Evolutionary conservation across 768 basidiomycete species (phyloP).

Genomic region (Epithele typhae): DNA sequence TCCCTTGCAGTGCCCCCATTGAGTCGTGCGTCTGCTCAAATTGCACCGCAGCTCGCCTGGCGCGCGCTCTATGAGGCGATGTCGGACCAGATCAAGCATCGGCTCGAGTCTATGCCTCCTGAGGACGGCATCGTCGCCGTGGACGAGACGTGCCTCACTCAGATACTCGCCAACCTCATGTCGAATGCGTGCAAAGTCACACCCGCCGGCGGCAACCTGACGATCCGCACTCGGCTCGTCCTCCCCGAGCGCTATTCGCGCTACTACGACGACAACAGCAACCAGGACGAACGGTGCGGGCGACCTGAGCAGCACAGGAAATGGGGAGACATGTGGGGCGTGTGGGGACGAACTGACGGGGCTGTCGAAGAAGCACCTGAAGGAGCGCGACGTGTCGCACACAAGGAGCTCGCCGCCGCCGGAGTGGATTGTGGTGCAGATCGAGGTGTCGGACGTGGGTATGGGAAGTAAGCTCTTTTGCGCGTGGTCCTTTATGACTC

Average conservation of each 20-base stretch:
- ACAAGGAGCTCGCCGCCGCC: constrained; percentile 34
- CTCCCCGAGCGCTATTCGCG: constrained; percentile 19
- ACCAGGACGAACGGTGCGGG: not conserved
- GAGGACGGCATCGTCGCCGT: constrained; percentile 73
- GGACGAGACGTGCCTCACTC: constrained; percentile 77
- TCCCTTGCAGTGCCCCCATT: not conserved
- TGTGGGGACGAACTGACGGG: constrained; percentile 3
- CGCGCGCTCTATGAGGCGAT: constrained; percentile 55
- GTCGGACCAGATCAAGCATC: constrained; percentile 41
- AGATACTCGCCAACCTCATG: constrained; percentile 80
- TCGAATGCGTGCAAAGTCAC: constrained; percentile 88
- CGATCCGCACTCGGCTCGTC: constrained; percentile 62
- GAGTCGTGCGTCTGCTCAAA: not conserved
- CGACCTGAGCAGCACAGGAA: not conserved
- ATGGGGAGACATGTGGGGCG: constrained; percentile 1
- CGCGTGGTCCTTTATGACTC: constrained; percentile 29
- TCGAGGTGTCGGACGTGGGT: constrained; percentile 79
- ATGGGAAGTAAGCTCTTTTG: constrained; percentile 67
- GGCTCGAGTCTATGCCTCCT: constrained; percentile 41
- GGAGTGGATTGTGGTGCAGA: constrained; percentile 75
- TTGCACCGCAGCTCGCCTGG: constrained; percentile 45
- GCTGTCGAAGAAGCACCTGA: constrained; percentile 33
- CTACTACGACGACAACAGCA: not conserved
- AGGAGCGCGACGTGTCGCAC: constrained; percentile 46
- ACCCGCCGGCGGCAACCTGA: constrained; percentile 60